Evolutionary conservation across 805 yeast species (phyloP).

Genomic region (Naumovozyma baii): DNA sequence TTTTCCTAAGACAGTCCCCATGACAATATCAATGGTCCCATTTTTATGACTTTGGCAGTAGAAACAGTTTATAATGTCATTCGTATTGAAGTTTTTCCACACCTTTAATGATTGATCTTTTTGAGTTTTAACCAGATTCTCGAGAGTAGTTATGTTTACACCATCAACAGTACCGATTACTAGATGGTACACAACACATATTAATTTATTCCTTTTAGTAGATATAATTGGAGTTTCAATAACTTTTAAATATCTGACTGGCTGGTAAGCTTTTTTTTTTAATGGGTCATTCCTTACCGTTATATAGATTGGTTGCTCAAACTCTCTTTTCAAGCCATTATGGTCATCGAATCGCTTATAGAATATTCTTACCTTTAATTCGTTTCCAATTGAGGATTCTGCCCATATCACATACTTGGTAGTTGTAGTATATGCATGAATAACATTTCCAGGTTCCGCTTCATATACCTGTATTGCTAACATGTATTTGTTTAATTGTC

Average conservation of each 20-base stretch:
- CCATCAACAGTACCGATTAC: conserved; percentile 12
- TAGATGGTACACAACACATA: conserved; percentile 2
- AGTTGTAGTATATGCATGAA: conserved; percentile 10
- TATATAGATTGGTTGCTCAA: conserved; percentile 4
- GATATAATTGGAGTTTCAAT: conserved; percentile 6
- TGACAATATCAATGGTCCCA: conserved; percentile 7
- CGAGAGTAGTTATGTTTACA: conserved; percentile 10
- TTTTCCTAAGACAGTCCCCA: conserved; percentile 12
- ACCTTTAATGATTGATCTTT: conserved; percentile 1
- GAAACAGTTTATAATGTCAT: conserved; percentile 8
- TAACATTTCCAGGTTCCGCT: conserved; percentile 2
- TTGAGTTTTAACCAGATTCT: conserved; percentile 2
- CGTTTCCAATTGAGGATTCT: conserved; percentile 5
- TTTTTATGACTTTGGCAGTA: conserved; percentile 9
- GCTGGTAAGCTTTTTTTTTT: not conserved
- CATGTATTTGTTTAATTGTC: too few relatives aligned
- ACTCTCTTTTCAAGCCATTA: not conserved
- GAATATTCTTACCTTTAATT: conserved; percentile 3
- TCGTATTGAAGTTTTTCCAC: conserved; percentile 7
- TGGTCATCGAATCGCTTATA: conserved; percentile 2
- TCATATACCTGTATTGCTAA: not conserved
- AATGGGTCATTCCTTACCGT: not conserved
- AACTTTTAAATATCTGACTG: not conserved
- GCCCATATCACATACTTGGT: conserved; percentile 5
- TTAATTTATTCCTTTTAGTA: not conserved